These are phyloP conservation scores for Colletotrichum camelliae DNA, from an alignment of 2,329 filamentous ascomycete species.

Conservation along the genomic window DNA sequence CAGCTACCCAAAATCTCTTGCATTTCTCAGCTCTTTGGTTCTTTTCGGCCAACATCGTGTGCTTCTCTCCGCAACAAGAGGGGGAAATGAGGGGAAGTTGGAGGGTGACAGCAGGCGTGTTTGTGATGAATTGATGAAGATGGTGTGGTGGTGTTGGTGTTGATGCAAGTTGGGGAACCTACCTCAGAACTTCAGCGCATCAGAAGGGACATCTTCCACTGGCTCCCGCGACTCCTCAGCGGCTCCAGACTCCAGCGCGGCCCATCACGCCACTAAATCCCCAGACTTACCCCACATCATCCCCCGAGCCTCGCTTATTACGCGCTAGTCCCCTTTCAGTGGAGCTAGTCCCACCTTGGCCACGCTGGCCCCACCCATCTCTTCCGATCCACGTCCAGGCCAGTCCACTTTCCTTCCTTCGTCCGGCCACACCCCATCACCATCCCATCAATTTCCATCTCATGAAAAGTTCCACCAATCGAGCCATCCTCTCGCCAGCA, in stretches of 20 bases:
- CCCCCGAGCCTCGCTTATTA: background rate
- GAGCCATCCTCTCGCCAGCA: background rate
- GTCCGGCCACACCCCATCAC: background rate
- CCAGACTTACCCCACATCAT: conserved; percentile 19
- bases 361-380: background rate
- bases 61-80: background rate
- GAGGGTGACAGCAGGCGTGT: background rate
- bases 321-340: background rate
- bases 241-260: conserved; percentile 1
- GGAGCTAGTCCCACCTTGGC: background rate
- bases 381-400: conserved; percentile 3
- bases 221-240: background rate
- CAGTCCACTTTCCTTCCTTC: background rate
- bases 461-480: conserved; percentile 19
- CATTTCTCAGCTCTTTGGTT: background rate
- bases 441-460: background rate
- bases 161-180: background rate
- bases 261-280: conserved; percentile 22
- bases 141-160: background rate
- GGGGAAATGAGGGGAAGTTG: background rate
- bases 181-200: background rate
- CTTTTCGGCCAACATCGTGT: background rate
- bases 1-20: background rate
- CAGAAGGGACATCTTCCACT: background rate
- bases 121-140: background rate